phyloP scores from a whole-genome alignment of 1,139 yeast species.

The Debaryomycetaceae sp. region DNA sequence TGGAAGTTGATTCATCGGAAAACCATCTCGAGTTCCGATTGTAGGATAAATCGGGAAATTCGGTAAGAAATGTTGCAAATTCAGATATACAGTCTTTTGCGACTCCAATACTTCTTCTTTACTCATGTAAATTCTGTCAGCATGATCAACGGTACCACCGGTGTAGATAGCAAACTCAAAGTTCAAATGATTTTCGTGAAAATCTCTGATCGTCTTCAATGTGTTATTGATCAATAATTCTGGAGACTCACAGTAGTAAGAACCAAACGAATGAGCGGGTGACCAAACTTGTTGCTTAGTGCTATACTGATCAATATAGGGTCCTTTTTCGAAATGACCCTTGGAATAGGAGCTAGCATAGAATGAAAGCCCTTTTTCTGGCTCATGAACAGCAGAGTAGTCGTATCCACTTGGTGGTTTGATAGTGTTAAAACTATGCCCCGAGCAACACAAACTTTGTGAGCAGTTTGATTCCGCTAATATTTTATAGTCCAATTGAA shows the following conservation, averaged over 20 bases:
- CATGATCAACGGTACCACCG: slow-evolving; percentile 67
- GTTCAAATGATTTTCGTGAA: slow-evolving; percentile 23
- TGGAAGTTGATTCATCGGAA: slow-evolving; percentile 69
- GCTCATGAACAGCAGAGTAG: slow-evolving; percentile 11
- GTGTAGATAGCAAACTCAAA: slow-evolving; percentile 65
- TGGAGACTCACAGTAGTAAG: slow-evolving; percentile 64
- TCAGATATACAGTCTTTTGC: slow-evolving; percentile 32
- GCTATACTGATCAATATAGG: slow-evolving; percentile 16
- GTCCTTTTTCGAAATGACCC: slow-evolving; percentile 22
- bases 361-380: slow-evolving; percentile 15
- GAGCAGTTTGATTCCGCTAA: slow-evolving; percentile 65
- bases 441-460: slow-evolving; percentile 46
- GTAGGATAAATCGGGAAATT: slow-evolving; percentile 61
- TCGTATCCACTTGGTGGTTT: slow-evolving; percentile 8
- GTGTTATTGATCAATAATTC: slow-evolving; percentile 55
- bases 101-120: slow-evolving; percentile 51
- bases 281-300: not conserved
- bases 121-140: slow-evolving; percentile 48
- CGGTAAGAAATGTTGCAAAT: slow-evolving; percentile 33
- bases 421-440: slow-evolving; percentile 20
- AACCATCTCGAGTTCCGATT: slow-evolving; percentile 71
- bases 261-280: slow-evolving; percentile 55
- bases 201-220: slow-evolving; percentile 40
- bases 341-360: slow-evolving; percentile 20
- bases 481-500: slow-evolving; percentile 51